A percentile compares a stretch with the other conserved stretches of the same genome.
Evolutionary conservation across 106 monocot genomes (phyloP).

Genomic region (Dendrobium chrysotoxum): DNA sequence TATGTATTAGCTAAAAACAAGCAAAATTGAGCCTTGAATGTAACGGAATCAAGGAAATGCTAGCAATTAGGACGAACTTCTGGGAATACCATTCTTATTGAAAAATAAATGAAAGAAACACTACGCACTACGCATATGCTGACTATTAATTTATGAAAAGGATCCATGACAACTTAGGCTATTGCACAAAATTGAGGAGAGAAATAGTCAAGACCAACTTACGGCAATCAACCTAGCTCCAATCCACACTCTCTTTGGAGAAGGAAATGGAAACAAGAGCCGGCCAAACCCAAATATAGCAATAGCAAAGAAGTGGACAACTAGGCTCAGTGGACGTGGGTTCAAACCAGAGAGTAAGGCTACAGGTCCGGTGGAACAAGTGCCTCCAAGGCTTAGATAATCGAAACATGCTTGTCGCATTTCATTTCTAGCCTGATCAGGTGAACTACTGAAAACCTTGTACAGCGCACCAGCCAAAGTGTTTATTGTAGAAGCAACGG

Average conservation of each 20-base stretch:
- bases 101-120: too few species aligned
- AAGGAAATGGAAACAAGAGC: slow-evolving; percentile 74
- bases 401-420: slow-evolving; percentile 92
- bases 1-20: too few species aligned
- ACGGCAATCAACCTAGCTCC: slow-evolving; percentile 67
- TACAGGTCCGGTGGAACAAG: slow-evolving; percentile 66
- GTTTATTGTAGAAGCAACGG: slow-evolving; percentile 94
- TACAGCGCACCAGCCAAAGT: slow-evolving; percentile 87
- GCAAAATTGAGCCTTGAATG: too few species aligned
- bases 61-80: too few species aligned
- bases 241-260: slow-evolving; percentile 69
- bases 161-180: not conserved
- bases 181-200: not conserved
- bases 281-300: slow-evolving; percentile 89
- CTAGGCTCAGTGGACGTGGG: slow-evolving; percentile 71
- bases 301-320: slow-evolving; percentile 91
- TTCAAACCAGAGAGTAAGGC: slow-evolving; percentile 78
- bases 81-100: too few species aligned
- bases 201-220: slow-evolving; percentile 15
- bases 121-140: too few species aligned
- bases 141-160: too few species aligned
- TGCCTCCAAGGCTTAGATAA: slow-evolving; percentile 86
- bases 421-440: slow-evolving; percentile 72
- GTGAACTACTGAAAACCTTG: slow-evolving; percentile 73
- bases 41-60: too few species aligned